phyloP scores from a whole-genome alignment of 2,329 filamentous ascomycete genomes.

The Cladophialophora chaetospira region DNA sequence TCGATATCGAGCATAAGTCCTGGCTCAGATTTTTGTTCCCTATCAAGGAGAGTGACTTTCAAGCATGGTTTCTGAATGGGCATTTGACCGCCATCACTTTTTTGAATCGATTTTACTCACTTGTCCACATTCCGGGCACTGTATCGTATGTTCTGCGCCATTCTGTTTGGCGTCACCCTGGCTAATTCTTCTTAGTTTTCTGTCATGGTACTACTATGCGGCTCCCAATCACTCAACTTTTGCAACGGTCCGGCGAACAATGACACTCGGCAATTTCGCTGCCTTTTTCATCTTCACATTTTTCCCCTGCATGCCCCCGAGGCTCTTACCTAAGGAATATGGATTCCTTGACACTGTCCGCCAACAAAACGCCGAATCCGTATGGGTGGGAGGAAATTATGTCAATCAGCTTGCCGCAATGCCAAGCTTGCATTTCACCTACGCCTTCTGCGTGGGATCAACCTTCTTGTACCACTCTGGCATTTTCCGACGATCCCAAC shows the following conservation, averaged over 20 bases:
- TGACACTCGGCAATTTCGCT: slow-evolving; percentile 63
- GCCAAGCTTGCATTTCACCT: slow-evolving; percentile 60
- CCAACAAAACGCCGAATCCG: slow-evolving; percentile 54
- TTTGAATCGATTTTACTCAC: slow-evolving; percentile 53
- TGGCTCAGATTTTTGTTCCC: slow-evolving; percentile 45
- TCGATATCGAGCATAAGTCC: slow-evolving; percentile 30
- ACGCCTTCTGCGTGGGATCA: slow-evolving; percentile 58
- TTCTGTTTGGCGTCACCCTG: neutral
- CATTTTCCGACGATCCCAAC: slow-evolving; percentile 48
- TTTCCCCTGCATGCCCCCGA: slow-evolving; percentile 66
- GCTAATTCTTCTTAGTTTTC: slow-evolving; percentile 39
- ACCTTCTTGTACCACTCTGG: slow-evolving; percentile 58
- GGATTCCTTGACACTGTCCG: slow-evolving; percentile 66
- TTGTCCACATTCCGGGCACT: slow-evolving; percentile 56
- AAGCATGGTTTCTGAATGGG: slow-evolving; percentile 48
- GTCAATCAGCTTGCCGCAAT: slow-evolving; percentile 62
- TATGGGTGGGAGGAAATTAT: slow-evolving; percentile 59
- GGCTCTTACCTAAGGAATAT: slow-evolving; percentile 61
- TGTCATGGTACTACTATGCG: slow-evolving; percentile 47
- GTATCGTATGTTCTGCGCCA: slow-evolving; percentile 44
- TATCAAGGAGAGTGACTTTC: slow-evolving; percentile 47
- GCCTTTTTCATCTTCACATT: slow-evolving; percentile 64
- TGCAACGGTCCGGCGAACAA: slow-evolving; percentile 59
- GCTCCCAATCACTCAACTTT: slow-evolving; percentile 53
- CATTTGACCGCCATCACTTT: slow-evolving; percentile 48